A percentile compares a stretch with the other conserved stretches of the same genome.
Evolutionary conservation across 805 yeast genomes (phyloP).

Genomic region (Yarrowia sp.): DNA sequence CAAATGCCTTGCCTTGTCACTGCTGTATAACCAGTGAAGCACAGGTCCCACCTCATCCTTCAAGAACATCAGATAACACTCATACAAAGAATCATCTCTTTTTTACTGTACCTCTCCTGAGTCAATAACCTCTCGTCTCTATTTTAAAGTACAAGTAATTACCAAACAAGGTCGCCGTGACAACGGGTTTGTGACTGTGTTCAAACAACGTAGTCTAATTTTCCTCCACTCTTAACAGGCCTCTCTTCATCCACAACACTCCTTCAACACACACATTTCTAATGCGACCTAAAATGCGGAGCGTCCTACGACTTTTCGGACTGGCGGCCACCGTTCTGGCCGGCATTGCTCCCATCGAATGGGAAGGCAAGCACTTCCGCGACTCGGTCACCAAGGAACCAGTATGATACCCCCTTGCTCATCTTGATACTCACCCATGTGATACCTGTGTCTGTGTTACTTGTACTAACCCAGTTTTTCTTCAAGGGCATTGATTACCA

Average conservation of each 20-base stretch:
- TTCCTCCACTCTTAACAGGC: not conserved
- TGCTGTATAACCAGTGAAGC: too few species aligned
- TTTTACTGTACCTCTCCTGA: too few species aligned
- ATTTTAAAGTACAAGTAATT: too few species aligned
- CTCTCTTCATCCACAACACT: slow-evolving; percentile 1
- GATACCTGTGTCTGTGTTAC: slow-evolving; percentile 26
- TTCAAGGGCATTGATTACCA: slow-evolving; percentile 84
- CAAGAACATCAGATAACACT: too few species aligned
- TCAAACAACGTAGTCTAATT: not conserved
- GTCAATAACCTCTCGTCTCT: too few species aligned
- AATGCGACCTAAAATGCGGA: not conserved
- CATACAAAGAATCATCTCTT: too few species aligned
- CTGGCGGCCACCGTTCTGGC: slow-evolving; percentile 29
- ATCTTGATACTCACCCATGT: not conserved
- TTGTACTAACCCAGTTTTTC: slow-evolving; percentile 38
- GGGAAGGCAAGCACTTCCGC: slow-evolving; percentile 35
- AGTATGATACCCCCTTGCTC: slow-evolving; percentile 17
- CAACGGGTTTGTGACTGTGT: slow-evolving; percentile 3
- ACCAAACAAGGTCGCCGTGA: slow-evolving; percentile 1
- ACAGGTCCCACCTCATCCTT: too few species aligned
- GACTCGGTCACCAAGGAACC: slow-evolving; percentile 38
- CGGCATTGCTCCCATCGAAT: slow-evolving; percentile 37
- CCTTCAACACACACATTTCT: slow-evolving; percentile 2
- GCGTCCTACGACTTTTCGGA: slow-evolving; percentile 21
- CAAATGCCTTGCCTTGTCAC: too few species aligned